Evolutionary conservation across 2,329 filamentous ascomycete species (phyloP), one percentile per base, ranked within the genome.

Genomic region (Exophiala dermatitidis): DNA sequence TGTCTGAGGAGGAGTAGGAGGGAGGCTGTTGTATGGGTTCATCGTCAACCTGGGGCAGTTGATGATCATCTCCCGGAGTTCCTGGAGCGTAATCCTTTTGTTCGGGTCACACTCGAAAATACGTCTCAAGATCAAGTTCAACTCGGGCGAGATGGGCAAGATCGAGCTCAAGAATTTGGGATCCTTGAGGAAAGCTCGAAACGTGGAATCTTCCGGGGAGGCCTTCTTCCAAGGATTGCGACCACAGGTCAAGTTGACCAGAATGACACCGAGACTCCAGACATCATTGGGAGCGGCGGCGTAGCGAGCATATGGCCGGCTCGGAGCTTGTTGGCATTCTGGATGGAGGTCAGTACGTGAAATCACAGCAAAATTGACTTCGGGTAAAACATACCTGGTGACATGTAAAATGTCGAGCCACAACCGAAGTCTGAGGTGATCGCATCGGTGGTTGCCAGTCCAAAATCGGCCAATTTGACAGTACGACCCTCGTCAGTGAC

Each of bases 341-440:
- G 60, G n/a, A 26, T 9, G 45, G 42, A 33, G 6, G 45, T 54
- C 28, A 46, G 31, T 19, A 2, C n/a, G 26, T 12, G 28, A 8
- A 19, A 31, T 7, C 41, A 41, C 33, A 6, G 34, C n/a, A 1
- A 41, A 38, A 19, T 19, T 8, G 26, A 7, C 8, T 1, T 19
- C 8, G 9, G 8, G 12, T 29, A 9, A 31, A 26, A 75, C 81
- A 71, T 86, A 96, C 91, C 91, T 81, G 93, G 93, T 67, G 90
- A 95, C 93, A 97, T 98, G 75, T 98, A 98, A 67, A 97, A 97
- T 9, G 91, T 97, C 32, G 93, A 97, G 60, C 93, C 93, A 70
- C 93, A 98, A 66, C 93, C 93, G 72, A 95, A 96, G 70, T 98
- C 93, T 64, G 90, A 86, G 60, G 91, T 95, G 62, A 85, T 78